A percentile compares a stretch with the other conserved stretches of the same genome.
phyloP scores from a whole-genome alignment of 768 basidiomycete genomes.

The Pulveroboletus sp. region DNA sequence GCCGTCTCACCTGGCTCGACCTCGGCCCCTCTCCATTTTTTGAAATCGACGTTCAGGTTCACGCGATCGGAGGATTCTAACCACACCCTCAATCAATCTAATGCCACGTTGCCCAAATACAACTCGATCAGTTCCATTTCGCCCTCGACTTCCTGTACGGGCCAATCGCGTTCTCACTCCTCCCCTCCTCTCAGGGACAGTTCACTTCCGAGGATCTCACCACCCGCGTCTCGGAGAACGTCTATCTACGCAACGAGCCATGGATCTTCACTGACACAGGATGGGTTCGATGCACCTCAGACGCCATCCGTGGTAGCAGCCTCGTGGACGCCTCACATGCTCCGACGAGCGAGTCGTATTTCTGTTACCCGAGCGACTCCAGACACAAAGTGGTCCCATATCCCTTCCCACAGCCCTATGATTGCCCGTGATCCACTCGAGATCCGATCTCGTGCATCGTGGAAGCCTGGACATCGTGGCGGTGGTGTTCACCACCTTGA shows the following conservation, averaged over 20 bases:
- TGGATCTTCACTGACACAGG: background rate
- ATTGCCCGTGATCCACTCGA: constrained; percentile 14
- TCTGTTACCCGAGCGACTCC: constrained; percentile 5
- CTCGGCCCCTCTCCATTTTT: constrained; percentile 8
- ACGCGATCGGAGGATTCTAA: constrained; percentile 18
- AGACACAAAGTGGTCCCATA: constrained; percentile 4
- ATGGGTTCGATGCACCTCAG: no score
- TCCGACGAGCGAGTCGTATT: constrained; percentile 23
- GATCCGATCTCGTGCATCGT: constrained; percentile 14
- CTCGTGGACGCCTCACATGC: constrained; percentile 11
- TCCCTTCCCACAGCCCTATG: background rate
- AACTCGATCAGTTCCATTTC: constrained; percentile 27
- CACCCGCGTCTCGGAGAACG: constrained; percentile 15
- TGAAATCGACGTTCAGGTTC: constrained; percentile 11
- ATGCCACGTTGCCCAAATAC: constrained; percentile 20
- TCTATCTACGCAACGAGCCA: constrained; percentile 7
- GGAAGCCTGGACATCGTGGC: constrained; percentile 18
- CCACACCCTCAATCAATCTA: constrained; percentile 19
- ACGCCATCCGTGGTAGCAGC: background rate
- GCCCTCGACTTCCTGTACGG: constrained; percentile 24
- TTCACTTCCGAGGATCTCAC: constrained; percentile 12
- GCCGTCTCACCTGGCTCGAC: constrained; percentile 15
- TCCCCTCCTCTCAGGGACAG: constrained; percentile 8
- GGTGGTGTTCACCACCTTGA: constrained; percentile 3
- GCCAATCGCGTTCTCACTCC: constrained; percentile 18